Base-by-base conservation (phyloP, 2,329 filamentous ascomycete species). In the Fusarium abutilonis region DNA sequence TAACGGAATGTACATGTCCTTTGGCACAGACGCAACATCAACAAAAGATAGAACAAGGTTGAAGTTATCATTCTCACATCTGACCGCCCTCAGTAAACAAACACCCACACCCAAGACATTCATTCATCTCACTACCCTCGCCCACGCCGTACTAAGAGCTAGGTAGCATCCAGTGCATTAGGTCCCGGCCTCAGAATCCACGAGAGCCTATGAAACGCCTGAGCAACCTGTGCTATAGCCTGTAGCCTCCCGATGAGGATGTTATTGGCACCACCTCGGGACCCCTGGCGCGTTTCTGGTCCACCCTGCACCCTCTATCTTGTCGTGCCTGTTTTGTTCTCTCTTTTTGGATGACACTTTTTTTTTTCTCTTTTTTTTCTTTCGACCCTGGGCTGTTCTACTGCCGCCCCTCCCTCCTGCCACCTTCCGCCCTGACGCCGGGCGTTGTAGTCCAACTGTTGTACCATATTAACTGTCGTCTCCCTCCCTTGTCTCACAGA, bases 121-220 rank as follows among this genome's bases (percentile, higher is more conserved):
- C 23, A 26, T 32, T 4, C 14, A 34, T n/a, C 13, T 56, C 41
- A 19, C 17, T 26, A 19, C 19, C 41, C 34, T 50, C 47, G 40
- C 34, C 40, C 39, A 54, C 41, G 51, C 47, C 23, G 23, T 26
- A 26, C 23, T 26, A 26, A 8, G 19, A 26, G 6, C 8, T 26
- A 26, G 23, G 32, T 23, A 29, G 28, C 10, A 29, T 29, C 28
- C 28, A 26, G 56, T 56, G 42, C 56, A 48, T 64, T 64, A 64
- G 61, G 60, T 62, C 61, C 61, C 52, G 61, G 52, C 61, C 56
- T 65, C 32, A 52, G 42, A 65, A 58, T 45, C 32, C 49, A 39
- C 14, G 13, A 29, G 40, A 63, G 52, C 62, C 62, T 65, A 64
- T 64, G 47, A 65, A 65, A 39, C 34, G 49, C 15, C 63, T 41